These are phyloP conservation scores for Persicaria tinctoria DNA, from an alignment of 148 eudicot species.

Conservation along the genomic window DNA sequence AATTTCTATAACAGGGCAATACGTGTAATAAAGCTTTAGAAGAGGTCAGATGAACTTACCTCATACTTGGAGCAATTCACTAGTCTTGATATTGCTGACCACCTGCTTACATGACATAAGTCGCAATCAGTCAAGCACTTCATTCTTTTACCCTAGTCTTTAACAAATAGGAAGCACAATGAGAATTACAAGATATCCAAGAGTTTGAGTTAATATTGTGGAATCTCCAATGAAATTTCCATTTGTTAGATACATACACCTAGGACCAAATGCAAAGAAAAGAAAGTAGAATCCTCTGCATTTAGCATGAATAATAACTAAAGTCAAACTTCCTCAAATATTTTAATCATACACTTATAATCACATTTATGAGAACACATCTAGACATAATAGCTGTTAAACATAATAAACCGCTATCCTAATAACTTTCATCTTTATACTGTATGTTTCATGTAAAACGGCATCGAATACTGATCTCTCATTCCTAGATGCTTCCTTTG, in stretches of 20 bases:
- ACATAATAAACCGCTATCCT: background rate
- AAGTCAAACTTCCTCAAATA: background rate
- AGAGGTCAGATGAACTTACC: constrained; percentile 25
- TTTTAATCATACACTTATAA: too few relatives aligned
- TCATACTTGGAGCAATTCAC: constrained; percentile 67
- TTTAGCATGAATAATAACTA: background rate
- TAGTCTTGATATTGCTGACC: constrained; percentile 61
- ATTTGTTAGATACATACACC: background rate
- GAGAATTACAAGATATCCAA: too few relatives aligned
- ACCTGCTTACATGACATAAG: constrained; percentile 24
- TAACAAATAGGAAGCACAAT: background rate
- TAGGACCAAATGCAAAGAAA: background rate
- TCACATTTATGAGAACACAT: too few relatives aligned
- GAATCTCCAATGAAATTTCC: background rate
- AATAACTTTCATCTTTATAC: background rate
- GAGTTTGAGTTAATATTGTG: background rate
- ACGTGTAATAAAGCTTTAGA: background rate
- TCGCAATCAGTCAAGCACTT: background rate
- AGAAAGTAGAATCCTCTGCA: background rate
- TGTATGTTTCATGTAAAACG: background rate
- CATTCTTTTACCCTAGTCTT: background rate
- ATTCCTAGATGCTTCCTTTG: background rate
- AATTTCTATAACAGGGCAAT: background rate
- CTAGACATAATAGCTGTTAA: too few relatives aligned
- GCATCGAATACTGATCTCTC: background rate